phyloP scores from a whole-genome alignment of 495 filamentous ascomycete species.

The Usnea hakonensis region DNA sequence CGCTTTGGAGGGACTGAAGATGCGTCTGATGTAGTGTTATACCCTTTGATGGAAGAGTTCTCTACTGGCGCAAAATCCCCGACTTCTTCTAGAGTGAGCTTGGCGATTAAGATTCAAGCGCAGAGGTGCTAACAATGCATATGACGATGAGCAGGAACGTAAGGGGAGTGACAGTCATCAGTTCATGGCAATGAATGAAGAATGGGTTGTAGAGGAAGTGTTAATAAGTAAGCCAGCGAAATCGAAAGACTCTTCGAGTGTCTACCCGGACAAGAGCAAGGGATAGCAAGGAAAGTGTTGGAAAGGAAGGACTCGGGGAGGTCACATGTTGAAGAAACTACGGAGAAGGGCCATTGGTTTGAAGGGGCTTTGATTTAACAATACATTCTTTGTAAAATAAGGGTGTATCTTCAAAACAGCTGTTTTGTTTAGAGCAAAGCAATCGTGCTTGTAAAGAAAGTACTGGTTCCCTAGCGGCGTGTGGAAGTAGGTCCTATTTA shows the following conservation, averaged over 20 bases:
- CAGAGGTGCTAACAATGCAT: neutral
- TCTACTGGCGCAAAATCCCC: neutral
- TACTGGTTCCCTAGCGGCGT: too few species aligned
- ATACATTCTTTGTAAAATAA: too few species aligned
- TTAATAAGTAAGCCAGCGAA: neutral
- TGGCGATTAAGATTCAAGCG: neutral
- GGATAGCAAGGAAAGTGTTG: neutral
- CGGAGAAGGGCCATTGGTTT: too few species aligned
- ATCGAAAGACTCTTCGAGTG: neutral
- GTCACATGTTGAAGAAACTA: neutral
- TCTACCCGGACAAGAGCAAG: neutral
- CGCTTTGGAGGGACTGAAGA: neutral
- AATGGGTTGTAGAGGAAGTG: neutral
- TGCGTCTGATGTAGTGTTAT: neutral
- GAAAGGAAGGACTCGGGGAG: neutral
- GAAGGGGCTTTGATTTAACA: too few species aligned
- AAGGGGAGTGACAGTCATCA: neutral
- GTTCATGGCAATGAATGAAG: neutral
- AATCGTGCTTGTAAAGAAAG: too few species aligned
- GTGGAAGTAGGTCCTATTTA: too few species aligned
- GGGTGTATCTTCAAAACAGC: too few species aligned
- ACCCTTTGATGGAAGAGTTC: neutral
- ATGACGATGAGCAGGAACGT: neutral
- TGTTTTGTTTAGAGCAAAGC: too few species aligned
- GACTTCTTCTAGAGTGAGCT: neutral